phyloP scores from a whole-genome alignment of 352 stramenopile species.

The Phytophthora citrophthora region DNA sequence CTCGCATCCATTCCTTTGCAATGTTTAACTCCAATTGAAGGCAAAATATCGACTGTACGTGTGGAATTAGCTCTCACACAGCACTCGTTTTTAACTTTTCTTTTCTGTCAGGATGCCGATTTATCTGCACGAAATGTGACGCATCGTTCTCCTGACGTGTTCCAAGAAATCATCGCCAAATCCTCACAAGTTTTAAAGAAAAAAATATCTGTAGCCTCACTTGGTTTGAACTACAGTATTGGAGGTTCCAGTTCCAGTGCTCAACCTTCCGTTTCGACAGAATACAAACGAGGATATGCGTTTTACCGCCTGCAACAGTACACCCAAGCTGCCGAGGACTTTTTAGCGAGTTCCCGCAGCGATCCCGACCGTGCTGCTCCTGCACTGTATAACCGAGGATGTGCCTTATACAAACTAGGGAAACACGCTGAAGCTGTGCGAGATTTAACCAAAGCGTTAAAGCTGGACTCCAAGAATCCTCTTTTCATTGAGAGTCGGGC shows the following conservation, averaged over 20 bases:
- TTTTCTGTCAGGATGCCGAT: constrained; percentile 41
- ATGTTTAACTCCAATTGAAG: constrained; percentile 50
- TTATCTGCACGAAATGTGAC: constrained; percentile 54
- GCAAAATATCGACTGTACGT: constrained; percentile 36
- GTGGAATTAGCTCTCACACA: not conserved
- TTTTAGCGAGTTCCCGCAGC: constrained; percentile 50
- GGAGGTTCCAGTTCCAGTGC: constrained; percentile 32
- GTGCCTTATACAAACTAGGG: constrained; percentile 57
- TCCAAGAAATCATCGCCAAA: constrained; percentile 44
- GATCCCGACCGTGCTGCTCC: constrained; percentile 46
- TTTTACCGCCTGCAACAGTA: constrained; percentile 58
- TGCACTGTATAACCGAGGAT: constrained; percentile 70
- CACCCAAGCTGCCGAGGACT: constrained; percentile 55
- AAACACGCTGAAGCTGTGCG: constrained; percentile 51
- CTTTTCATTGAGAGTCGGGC: constrained; percentile 72
- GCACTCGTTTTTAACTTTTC: not conserved
- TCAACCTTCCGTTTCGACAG: constrained; percentile 42
- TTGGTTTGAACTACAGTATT: constrained; percentile 4
- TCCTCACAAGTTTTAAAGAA: constrained; percentile 52
- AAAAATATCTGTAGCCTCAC: constrained; percentile 26
- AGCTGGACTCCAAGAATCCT: constrained; percentile 69
- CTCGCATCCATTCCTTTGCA: constrained; percentile 34
- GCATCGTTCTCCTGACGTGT: constrained; percentile 40
- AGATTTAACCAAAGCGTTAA: constrained; percentile 68
- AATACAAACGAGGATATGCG: constrained; percentile 68